phyloP scores from a whole-genome alignment of 495 filamentous ascomycete genomes.

The Xylaria grammica region DNA sequence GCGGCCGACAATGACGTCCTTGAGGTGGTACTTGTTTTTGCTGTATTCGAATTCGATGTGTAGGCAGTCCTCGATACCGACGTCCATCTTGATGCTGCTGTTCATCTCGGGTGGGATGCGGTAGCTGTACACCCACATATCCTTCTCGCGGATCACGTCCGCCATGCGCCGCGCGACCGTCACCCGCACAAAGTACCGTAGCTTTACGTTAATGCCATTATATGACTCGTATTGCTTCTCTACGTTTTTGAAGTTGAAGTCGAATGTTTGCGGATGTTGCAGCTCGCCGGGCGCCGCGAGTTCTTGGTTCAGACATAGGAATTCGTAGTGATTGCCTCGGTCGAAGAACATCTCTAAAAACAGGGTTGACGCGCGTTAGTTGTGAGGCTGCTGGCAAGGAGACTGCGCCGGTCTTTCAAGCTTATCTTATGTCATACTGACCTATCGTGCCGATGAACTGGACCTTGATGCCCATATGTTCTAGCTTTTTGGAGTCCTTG shows the following conservation, averaged over 20 bases:
- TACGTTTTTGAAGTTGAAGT: conserved; percentile 99
- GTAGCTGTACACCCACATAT: conserved; percentile 99
- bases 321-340: conserved; percentile 98
- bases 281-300: conserved; percentile 95
- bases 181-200: conserved; percentile 97
- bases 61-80: conserved; percentile 98
- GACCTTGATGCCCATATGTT: conserved; percentile 99
- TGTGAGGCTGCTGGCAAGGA: not conserved
- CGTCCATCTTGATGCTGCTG: conserved; percentile 99
- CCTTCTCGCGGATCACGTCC: conserved; percentile 98
- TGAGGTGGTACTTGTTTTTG: conserved; percentile 98
- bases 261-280: conserved; percentile 97
- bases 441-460: conserved; percentile 99
- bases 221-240: conserved; percentile 99
- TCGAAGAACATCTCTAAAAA: conserved; percentile 94
- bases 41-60: conserved; percentile 99
- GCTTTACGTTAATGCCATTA: conserved; percentile 98
- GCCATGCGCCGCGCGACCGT: conserved; percentile 96
- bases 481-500: conserved; percentile 97
- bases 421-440: conserved; percentile 41
- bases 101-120: conserved; percentile 98
- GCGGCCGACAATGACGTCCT: conserved; percentile 98
- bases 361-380: conserved; percentile 11
- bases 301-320: conserved; percentile 93
- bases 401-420: not conserved